Evolutionary conservation across 148 eudicot genomes (phyloP).

Genomic region (Fagopyrum tataricum): DNA sequence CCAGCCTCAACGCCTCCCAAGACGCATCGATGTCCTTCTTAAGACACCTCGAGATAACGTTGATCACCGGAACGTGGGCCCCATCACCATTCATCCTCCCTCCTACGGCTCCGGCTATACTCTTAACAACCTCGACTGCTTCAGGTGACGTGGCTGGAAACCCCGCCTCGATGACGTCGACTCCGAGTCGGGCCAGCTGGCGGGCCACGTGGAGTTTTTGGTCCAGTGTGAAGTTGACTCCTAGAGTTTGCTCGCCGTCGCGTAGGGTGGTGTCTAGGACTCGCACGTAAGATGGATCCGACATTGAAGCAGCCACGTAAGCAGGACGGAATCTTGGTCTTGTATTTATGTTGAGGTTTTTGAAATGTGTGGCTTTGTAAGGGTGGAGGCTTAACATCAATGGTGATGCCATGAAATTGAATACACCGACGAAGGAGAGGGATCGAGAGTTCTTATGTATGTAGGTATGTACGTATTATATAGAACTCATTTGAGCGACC

Average conservation of each 20-base stretch:
- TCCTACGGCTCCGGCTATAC: background rate
- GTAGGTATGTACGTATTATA: too few species aligned
- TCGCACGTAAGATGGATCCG: background rate
- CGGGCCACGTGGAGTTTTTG: background rate
- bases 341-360: too few species aligned
- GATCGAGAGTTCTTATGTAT: too few species aligned
- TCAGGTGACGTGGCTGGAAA: background rate
- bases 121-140: background rate
- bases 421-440: too few species aligned
- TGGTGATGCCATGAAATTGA: background rate
- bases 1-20: too few species aligned
- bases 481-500: too few species aligned
- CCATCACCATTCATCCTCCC: too few species aligned
- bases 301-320: background rate
- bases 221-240: background rate
- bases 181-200: background rate
- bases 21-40: too few species aligned
- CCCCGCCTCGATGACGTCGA: background rate
- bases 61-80: too few species aligned
- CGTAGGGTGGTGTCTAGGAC: background rate
- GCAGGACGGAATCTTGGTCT: background rate
- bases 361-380: background rate
- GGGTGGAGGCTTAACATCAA: background rate
- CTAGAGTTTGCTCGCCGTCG: background rate
- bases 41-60: too few species aligned